Conservation (phyloP, 2,329 filamentous ascomycete species). For the Anthostomella pinea region DNA sequence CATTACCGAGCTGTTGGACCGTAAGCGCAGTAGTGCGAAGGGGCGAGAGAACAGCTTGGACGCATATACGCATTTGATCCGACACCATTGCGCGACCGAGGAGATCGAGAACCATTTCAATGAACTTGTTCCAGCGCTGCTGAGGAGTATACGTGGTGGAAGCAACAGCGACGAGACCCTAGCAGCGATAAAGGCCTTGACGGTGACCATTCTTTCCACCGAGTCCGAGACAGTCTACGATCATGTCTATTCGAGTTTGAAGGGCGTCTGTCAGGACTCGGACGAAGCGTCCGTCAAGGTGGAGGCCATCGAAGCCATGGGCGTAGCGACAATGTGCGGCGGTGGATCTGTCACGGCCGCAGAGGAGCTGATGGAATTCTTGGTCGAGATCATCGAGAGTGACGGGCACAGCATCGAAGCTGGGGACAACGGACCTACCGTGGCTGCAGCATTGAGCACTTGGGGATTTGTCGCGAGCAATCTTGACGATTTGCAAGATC, state of each 20-base stretch:
- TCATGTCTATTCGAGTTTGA: constrained; percentile 54
- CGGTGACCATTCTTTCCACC: constrained; percentile 66
- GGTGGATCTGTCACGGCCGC: constrained; percentile 68
- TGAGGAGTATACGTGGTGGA: constrained; percentile 68
- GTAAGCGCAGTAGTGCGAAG: constrained; percentile 74
- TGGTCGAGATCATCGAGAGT: constrained; percentile 74
- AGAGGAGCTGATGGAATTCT: constrained; percentile 69
- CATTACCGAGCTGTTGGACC: constrained; percentile 67
- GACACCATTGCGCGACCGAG: constrained; percentile 63
- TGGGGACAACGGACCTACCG: constrained; percentile 66
- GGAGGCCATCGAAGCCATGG: constrained; percentile 70
- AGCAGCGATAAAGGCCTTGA: constrained; percentile 68
- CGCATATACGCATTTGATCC: constrained; percentile 63
- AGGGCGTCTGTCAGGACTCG: constrained; percentile 63
- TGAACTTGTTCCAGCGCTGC: constrained; percentile 63
- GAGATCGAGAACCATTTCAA: constrained; percentile 56
- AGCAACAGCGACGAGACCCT: constrained; percentile 66
- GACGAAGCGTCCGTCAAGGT: constrained; percentile 63
- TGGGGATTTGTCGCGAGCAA: constrained; percentile 81
- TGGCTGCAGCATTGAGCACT: constrained; percentile 70
- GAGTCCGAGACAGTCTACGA: constrained; percentile 66
- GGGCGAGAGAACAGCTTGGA: constrained; percentile 64
- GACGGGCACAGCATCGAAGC: constrained; percentile 74
- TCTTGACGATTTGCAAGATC: constrained; percentile 69
- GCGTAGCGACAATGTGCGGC: constrained; percentile 70